Evolutionary conservation across 345 rosid genomes (phyloP).

Genomic region (Cochlearia excelsa): DNA sequence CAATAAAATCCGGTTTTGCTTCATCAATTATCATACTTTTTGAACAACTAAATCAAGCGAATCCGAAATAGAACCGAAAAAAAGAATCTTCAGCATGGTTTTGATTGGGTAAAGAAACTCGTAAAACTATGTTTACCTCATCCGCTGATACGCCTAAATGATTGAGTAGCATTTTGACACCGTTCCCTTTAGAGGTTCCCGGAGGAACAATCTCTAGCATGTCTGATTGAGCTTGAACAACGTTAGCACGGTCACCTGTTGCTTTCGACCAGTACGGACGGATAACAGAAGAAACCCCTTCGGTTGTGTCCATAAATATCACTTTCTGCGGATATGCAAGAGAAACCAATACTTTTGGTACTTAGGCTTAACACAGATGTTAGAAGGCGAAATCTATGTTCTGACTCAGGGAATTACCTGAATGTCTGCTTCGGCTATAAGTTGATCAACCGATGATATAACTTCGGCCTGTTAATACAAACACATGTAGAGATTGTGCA

Average conservation of each 20-base stretch:
- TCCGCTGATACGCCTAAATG: constrained; percentile 65
- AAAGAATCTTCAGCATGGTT: background rate
- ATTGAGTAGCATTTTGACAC: constrained; percentile 68
- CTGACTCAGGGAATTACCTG: constrained; percentile 54
- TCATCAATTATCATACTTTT: background rate
- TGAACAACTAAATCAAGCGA: background rate
- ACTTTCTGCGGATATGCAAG: constrained; percentile 58
- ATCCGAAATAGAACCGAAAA: background rate
- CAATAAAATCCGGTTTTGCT: constrained; percentile 1
- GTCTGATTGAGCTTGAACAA: constrained; percentile 76
- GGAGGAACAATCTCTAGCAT: constrained; percentile 89
- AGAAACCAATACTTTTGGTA: constrained; percentile 6
- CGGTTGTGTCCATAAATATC: constrained; percentile 66
- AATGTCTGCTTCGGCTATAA: constrained; percentile 63
- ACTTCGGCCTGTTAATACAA: constrained; percentile 69
- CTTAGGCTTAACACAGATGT: constrained; percentile 1
- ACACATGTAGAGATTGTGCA: constrained; percentile 11
- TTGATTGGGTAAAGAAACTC: background rate
- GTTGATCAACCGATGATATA: constrained; percentile 71
- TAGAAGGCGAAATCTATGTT: constrained; percentile 8
- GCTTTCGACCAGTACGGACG: constrained; percentile 90
- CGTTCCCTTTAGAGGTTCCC: constrained; percentile 82
- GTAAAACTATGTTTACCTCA: constrained; percentile 49
- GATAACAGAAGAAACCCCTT: constrained; percentile 57
- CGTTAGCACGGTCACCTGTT: constrained; percentile 55